Evolutionary conservation across 2,329 filamentous ascomycete species (phyloP).

Genomic region (Sporothrix dimorphospora): DNA sequence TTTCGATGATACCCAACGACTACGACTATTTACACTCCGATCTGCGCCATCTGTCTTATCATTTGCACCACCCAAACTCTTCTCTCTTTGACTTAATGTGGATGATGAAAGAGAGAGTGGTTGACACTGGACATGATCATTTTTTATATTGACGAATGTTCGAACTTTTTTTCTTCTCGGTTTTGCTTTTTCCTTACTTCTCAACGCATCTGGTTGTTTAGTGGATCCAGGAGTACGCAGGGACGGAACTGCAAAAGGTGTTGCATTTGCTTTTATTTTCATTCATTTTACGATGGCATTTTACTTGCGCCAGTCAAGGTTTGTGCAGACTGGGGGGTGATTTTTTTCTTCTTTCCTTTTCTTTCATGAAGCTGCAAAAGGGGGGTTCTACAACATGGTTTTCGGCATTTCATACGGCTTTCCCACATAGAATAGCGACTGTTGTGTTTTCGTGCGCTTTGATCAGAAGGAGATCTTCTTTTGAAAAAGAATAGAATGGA

Average conservation of each 20-base stretch:
- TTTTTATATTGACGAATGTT: slow-evolving; percentile 11
- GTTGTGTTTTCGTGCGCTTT: slow-evolving; percentile 4
- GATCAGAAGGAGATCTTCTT: slow-evolving; percentile 1
- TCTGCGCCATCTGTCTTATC: neutral
- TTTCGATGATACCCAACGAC: slow-evolving; percentile 30
- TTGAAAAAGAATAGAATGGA: slow-evolving; percentile 23
- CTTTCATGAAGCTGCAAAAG: neutral
- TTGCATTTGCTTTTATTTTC: slow-evolving; percentile 1
- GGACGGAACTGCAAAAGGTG: slow-evolving; percentile 8
- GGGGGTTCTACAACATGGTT: neutral
- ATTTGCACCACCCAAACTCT: neutral
- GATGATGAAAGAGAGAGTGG: slow-evolving; percentile 6
- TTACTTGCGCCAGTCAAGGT: neutral
- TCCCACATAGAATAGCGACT: slow-evolving; percentile 15
- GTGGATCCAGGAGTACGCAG: slow-evolving; percentile 7
- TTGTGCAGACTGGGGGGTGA: neutral
- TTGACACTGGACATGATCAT: slow-evolving; percentile 1
- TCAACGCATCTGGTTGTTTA: too few species aligned
- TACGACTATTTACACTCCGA: neutral
- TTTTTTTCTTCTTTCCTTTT: neutral
- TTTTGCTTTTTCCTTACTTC: neutral
- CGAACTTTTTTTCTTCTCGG: neutral
- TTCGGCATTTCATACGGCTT: slow-evolving; percentile 22
- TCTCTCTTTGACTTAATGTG: slow-evolving; percentile 14
- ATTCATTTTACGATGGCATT: neutral